Base-by-base conservation (phyloP, 2,329 filamentous ascomycete genomes). In the Xylaria sp. region DNA sequence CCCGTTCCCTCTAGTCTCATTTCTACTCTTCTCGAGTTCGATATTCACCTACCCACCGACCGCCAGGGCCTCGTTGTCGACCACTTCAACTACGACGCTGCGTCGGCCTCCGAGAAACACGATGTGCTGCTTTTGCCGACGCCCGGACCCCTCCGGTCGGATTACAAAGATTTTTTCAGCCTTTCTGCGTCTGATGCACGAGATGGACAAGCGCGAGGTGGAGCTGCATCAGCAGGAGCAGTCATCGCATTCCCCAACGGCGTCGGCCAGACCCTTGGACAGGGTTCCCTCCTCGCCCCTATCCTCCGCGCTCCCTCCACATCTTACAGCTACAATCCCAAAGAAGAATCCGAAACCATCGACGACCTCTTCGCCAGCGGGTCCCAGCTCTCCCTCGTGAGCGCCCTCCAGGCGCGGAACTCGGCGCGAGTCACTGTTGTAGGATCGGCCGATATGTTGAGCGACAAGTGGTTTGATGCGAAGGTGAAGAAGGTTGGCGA, bases 291-390 rank as follows among this genome's bases (percentile, higher is more conserved):
- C 23, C 84, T 98, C 63, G 87, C 91, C 20, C 93, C 96, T 18
- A 87, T 99, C 72, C 83, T 99, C 66, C 90, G 91, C 74, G 95
- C 94, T 53, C 91, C 93, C 23, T 83, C 86, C 73, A 97, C 94
- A 10, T 92, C 94, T 69, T 99, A 99, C 84, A 93, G 89, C 80
- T 97, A 97, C 86, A 95, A 96, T 81, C 91, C 93, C 63, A 97
- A 97, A 85, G 94, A 97, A 71, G 92, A 97, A 76, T 80, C 83
- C 46, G 88, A 89, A 56, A 81, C 82, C 5, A 84, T 93, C 3
- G 93, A 97, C 72, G 94, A 97, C 69, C 86, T 93, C 55, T 97
- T 97, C 77, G 94, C 91, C 32, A 90, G 91, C 63, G 96, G 96
- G 56, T 84, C 86, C 75, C 96, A 99, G 84, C 84, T 99, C 71